These are phyloP conservation scores for Canavalia ensiformis DNA, from an alignment of 306 rosid species.

Conservation along the genomic window DNA sequence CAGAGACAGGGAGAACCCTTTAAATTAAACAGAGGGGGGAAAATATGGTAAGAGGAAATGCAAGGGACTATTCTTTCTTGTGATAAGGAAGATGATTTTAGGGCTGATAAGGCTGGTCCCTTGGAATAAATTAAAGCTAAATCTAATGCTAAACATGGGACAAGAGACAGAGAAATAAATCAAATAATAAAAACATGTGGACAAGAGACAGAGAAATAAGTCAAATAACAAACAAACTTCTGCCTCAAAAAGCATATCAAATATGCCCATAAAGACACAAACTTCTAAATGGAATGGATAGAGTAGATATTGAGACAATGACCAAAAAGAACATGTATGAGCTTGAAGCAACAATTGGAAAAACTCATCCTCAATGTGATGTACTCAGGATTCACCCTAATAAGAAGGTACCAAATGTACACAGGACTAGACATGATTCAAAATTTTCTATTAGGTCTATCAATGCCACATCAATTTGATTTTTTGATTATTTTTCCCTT, in stretches of 20 bases:
- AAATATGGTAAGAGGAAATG: conserved; percentile 44
- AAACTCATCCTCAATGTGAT: conserved; percentile 30
- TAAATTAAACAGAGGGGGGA: conserved; percentile 54
- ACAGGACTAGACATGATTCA: conserved; percentile 47
- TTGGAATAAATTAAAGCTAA: conserved; percentile 50
- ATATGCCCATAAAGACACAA: conserved; percentile 52
- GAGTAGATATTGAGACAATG: conserved; percentile 28
- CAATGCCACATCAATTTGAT: conserved; percentile 41
- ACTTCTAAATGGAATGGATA: conserved; percentile 19
- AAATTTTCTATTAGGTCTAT: conserved; percentile 52
- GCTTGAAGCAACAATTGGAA: conserved; percentile 28
- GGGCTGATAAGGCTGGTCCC: conserved; percentile 46
- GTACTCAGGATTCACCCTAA: conserved; percentile 44
- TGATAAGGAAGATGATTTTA: conserved; percentile 43
- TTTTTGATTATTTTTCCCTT: no score
- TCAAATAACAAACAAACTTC: conserved; percentile 51
- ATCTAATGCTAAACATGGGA: conserved; percentile 49
- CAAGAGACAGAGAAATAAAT: conserved; percentile 54
- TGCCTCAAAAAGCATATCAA: conserved; percentile 45
- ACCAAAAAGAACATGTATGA: conserved; percentile 24
- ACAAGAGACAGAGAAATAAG: no score
- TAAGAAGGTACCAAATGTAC: conserved; percentile 52
- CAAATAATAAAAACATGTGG: conserved; percentile 29
- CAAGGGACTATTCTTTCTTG: conserved; percentile 38
- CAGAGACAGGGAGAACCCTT: conserved; percentile 44